A percentile compares a stretch with the other conserved stretches of the same genome.
Conservation (phyloP, 2,329 filamentous ascomycete genomes). For the Alternaria atra region DNA sequence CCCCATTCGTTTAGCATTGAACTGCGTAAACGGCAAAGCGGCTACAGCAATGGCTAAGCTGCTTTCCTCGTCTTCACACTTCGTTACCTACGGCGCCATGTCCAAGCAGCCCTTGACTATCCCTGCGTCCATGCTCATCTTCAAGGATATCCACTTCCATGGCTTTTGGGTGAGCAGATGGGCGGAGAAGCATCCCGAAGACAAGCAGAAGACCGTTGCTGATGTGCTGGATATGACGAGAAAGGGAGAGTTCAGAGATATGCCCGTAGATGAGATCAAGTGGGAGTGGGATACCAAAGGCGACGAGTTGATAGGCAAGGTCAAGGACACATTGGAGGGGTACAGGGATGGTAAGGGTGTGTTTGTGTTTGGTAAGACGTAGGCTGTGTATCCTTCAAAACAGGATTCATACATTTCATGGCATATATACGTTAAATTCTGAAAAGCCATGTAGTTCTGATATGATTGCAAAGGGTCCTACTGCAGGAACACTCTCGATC, state of each 20-base stretch:
- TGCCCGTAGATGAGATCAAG: constrained; percentile 79
- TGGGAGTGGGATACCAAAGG: constrained; percentile 87
- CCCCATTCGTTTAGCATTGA: constrained; percentile 79
- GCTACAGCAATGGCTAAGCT: constrained; percentile 80
- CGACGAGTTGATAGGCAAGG: constrained; percentile 72
- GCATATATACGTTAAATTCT: neutral
- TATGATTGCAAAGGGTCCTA: neutral
- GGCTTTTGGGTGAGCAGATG: constrained; percentile 96
- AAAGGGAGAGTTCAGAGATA: constrained; percentile 80
- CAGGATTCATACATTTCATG: neutral
- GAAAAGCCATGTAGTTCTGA: neutral
- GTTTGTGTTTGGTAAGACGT: constrained; percentile 74
- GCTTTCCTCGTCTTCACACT: constrained; percentile 70
- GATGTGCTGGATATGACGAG: constrained; percentile 82
- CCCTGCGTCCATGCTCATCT: constrained; percentile 87
- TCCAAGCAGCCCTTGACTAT: constrained; percentile 83
- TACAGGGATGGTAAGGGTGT: constrained; percentile 90
- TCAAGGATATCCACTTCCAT: constrained; percentile 86
- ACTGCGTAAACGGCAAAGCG: constrained; percentile 91
- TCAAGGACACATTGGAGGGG: constrained; percentile 83
- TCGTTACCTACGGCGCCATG: constrained; percentile 98
- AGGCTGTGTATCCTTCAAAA: neutral
- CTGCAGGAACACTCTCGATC: constrained; percentile 50
- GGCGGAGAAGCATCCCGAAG: constrained; percentile 76
- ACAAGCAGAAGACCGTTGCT: constrained; percentile 81